Base-by-base conservation (phyloP, 352 stramenopile genomes). In the Globisporangium yorkense region DNA sequence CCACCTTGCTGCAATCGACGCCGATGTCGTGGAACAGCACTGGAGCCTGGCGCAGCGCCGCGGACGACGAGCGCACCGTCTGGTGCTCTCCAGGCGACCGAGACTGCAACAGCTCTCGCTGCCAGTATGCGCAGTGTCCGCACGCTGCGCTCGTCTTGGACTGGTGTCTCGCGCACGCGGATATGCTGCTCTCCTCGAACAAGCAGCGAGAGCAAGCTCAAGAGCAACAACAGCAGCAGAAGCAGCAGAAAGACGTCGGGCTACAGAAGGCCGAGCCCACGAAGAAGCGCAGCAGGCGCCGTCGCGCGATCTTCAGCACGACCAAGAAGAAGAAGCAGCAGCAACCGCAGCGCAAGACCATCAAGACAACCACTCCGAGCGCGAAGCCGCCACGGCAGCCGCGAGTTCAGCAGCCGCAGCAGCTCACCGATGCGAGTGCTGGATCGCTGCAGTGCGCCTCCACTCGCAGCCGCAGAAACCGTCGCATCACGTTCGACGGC, bases 261-360 rank as follows among this genome's bases (percentile, higher is more conserved):
- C 21, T 24, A 24, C 21, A 24, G 21, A 24, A 24, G 21, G 21
- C 13, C 5, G 49, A 57, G 44, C 40, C 39, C 27, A 57, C n/a
- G 21, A 43, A 8, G 29, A 43, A 8, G 60, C 70, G 47, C 54
- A 79, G 16, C 20, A 60, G 48, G 35, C 21, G 45, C 2, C 27
- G 55, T 18, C 45, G 44, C 24, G 35, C 35, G 8, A 20, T 33
- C 31, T 46, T 60, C 35, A 52, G 43, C 33, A 53, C 54, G 31
- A 13, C 43, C 8, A 51, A 37, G 24, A 41, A 59, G 31, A 16
- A 16, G 6, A 21, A 29, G 29, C 3, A 51, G 29, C 37, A 57
- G 18, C 41, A 45, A 18, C 4, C 37, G 51, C 51, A 40, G 12
- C 51, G 31, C 31, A 35, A 35, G 31, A 35, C 41, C 5, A 40